Percentiles rank a stretch among this genome's conserved stretches.
These are phyloP conservation scores for Monosporozyma unispora DNA, from an alignment of 805 yeast species.

Conservation along the genomic window DNA sequence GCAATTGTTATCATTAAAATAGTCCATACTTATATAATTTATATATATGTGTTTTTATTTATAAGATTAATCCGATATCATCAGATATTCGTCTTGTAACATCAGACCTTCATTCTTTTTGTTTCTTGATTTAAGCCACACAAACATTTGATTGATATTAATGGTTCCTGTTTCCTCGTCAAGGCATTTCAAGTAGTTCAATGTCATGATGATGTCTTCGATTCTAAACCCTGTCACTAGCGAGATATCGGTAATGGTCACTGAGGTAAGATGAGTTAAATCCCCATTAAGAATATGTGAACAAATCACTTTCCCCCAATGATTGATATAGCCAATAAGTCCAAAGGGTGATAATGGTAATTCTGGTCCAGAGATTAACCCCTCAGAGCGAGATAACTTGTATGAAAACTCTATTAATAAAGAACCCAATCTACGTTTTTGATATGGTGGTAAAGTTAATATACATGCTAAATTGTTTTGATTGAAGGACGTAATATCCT, in stretches of 20 bases:
- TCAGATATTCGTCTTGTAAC: constrained; percentile 18
- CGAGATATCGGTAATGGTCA: constrained; percentile 44
- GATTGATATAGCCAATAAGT: constrained; percentile 54
- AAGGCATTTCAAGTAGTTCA: constrained; percentile 46
- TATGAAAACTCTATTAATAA: constrained; percentile 78
- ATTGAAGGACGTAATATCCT: constrained; percentile 69
- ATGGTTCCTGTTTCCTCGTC: constrained; percentile 18
- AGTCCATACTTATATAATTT: background rate
- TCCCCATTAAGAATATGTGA: constrained; percentile 37
- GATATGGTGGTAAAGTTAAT: constrained; percentile 86
- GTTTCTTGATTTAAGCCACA: background rate
- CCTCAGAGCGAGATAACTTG: constrained; percentile 56
- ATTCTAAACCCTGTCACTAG: constrained; percentile 52
- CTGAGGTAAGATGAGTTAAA: constrained; percentile 20
- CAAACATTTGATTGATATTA: constrained; percentile 11
- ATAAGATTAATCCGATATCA: constrained; percentile 15
- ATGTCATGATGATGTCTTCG: constrained; percentile 51
- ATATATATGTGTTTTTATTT: background rate
- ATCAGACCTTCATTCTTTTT: background rate
- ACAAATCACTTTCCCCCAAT: constrained; percentile 58
- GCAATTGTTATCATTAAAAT: background rate
- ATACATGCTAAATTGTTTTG: constrained; percentile 86
- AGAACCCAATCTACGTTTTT: constrained; percentile 67
- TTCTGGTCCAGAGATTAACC: constrained; percentile 78
- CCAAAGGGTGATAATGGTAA: constrained; percentile 84